Evolutionary conservation across 176 grass and related monocot genomes (phyloP).

Genomic region (Oryza glumipatula): DNA sequence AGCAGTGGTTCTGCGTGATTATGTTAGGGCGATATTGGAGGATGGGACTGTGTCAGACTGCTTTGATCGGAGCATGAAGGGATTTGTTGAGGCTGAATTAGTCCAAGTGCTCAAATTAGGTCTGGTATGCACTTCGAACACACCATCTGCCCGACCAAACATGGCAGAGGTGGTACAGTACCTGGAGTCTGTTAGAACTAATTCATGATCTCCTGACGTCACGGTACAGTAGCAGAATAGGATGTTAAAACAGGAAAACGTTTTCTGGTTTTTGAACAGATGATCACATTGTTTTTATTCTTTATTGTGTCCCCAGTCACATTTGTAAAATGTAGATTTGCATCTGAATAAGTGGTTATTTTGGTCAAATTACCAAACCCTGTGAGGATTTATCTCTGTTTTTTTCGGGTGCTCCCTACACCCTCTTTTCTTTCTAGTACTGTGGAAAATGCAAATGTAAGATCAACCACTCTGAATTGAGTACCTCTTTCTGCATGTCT

Average conservation of each 20-base stretch:
- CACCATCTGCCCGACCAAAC: constrained; percentile 76
- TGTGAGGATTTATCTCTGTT: constrained; percentile 9
- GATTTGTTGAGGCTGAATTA: constrained; percentile 80
- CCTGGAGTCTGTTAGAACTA: constrained; percentile 87
- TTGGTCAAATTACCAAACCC: constrained; percentile 42
- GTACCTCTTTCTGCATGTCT: constrained; percentile 29
- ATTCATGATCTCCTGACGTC: constrained; percentile 57
- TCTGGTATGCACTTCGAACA: constrained; percentile 86
- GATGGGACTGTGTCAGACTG: constrained; percentile 70
- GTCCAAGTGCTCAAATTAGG: constrained; percentile 95
- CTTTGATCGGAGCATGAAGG: constrained; percentile 75
- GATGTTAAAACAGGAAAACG: constrained; percentile 48
- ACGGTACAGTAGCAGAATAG: constrained; percentile 48
- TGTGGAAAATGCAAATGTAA: constrained; percentile 27
- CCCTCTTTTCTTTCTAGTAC: background rate
- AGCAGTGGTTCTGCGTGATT: constrained; percentile 69
- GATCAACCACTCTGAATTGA: constrained; percentile 33
- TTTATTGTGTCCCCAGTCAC: constrained; percentile 42
- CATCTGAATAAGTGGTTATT: constrained; percentile 61
- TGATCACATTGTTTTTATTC: constrained; percentile 70
- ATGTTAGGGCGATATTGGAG: constrained; percentile 82
- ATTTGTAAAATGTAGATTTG: constrained; percentile 70
- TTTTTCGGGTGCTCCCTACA: constrained; percentile 14
- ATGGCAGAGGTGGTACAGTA: constrained; percentile 98
- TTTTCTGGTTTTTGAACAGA: constrained; percentile 53